Evolutionary conservation across 169 alveolate species (phyloP).

Genomic region (Fabrea salina): DNA sequence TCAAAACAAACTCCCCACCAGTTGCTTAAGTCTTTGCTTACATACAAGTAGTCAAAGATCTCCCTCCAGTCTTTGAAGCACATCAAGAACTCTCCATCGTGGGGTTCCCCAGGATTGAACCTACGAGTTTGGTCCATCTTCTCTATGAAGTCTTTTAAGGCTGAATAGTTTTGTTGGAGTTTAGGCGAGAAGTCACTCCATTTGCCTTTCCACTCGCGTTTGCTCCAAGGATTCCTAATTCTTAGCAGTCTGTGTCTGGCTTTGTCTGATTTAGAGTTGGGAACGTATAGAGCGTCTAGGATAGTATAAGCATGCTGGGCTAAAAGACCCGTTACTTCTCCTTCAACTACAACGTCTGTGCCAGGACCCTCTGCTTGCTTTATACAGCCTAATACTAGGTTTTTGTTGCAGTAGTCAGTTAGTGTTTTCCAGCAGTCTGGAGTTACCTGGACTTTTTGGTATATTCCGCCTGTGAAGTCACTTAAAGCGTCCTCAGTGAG

Average conservation of each 20-base stretch:
- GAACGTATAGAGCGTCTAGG: conserved; percentile 43
- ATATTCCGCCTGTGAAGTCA: conserved; percentile 65
- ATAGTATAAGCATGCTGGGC: conserved; percentile 69
- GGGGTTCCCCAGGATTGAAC: conserved; percentile 39
- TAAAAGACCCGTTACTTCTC: conserved; percentile 52
- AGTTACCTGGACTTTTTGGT: conserved; percentile 33
- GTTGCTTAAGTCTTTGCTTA: conserved; percentile 65
- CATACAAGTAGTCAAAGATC: conserved; percentile 64
- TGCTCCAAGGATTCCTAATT: conserved; percentile 86
- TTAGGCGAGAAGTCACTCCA: conserved; percentile 76
- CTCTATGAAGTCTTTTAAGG: conserved; percentile 18
- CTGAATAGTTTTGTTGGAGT: conserved; percentile 39
- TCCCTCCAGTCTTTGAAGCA: conserved; percentile 72
- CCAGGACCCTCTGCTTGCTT: conserved; percentile 56
- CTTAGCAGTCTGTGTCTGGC: conserved; percentile 64
- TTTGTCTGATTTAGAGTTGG: background rate
- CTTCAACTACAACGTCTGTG: conserved; percentile 56
- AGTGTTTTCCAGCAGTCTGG: conserved; percentile 31
- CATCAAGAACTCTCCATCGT: conserved; percentile 85
- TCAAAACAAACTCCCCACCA: conserved; percentile 51
- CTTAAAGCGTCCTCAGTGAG: conserved; percentile 76
- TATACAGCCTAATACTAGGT: conserved; percentile 78
- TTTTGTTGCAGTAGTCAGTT: conserved; percentile 40
- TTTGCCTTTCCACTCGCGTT: conserved; percentile 81
- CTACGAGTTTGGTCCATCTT: conserved; percentile 36